phyloP scores from a whole-genome alignment of 306 rosid species.

The Citrullus colocynthis region DNA sequence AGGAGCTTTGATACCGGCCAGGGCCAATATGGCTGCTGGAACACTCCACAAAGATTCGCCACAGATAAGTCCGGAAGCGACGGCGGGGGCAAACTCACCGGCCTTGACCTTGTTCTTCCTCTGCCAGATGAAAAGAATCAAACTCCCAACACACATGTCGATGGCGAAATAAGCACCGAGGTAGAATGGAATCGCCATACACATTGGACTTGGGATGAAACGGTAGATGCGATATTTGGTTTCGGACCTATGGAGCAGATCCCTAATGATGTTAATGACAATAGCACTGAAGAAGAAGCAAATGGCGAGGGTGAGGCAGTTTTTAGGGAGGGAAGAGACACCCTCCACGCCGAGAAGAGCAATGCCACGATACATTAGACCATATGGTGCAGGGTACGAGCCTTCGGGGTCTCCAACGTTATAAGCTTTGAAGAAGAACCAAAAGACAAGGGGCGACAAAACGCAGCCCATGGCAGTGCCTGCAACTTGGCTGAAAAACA shows the following conservation, averaged over 20 bases:
- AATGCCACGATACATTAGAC: conserved; percentile 45
- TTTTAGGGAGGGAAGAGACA: conserved; percentile 42
- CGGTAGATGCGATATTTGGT: conserved; percentile 22
- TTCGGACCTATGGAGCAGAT: conserved; percentile 27
- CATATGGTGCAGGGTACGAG: conserved; percentile 63
- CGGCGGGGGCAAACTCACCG: conserved; percentile 35
- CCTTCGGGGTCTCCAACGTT: conserved; percentile 43
- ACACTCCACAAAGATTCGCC: conserved; percentile 71
- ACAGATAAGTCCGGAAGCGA: conserved; percentile 64
- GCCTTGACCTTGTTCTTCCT: conserved; percentile 28
- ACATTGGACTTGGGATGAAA: conserved; percentile 48
- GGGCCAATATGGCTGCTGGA: conserved; percentile 48
- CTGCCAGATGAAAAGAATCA: conserved; percentile 40
- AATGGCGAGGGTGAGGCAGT: conserved; percentile 37
- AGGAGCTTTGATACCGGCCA: conserved; percentile 37
- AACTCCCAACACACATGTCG: conserved; percentile 71
- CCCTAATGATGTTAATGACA: conserved; percentile 18
- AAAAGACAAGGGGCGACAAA: conserved; percentile 37
- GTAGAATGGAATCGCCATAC: conserved; percentile 66
- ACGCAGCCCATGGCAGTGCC: conserved; percentile 56
- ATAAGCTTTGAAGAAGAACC: conserved; percentile 62
- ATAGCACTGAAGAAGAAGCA: conserved; percentile 23
- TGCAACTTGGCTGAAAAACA: conserved; percentile 57
- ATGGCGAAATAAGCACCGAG: conserved; percentile 56
- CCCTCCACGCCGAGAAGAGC: conserved; percentile 70